Evolutionary conservation across 208 protist genomes (phyloP).

Genomic region (Acanthamoeba lenticulata): DNA sequence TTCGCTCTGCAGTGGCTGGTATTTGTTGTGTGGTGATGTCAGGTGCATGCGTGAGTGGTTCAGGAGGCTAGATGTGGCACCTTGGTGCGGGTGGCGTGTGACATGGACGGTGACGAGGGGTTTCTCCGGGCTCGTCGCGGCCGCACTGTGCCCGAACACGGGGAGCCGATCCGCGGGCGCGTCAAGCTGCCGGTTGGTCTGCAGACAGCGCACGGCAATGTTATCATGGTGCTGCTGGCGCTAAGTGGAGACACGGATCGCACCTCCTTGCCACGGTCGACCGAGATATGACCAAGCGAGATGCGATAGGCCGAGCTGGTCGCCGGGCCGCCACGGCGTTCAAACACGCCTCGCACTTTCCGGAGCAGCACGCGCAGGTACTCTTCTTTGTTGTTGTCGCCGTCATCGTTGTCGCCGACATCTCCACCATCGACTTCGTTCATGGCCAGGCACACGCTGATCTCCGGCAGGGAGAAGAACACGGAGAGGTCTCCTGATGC

Average conservation of each 20-base stretch:
- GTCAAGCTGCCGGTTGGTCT: neutral
- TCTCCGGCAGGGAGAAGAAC: conserved; percentile 10
- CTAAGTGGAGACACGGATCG: neutral
- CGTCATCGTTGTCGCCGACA: no score
- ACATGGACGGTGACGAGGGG: neutral
- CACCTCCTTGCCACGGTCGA: neutral
- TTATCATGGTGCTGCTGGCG: neutral
- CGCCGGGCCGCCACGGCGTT: neutral
- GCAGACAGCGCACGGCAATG: neutral
- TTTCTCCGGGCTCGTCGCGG: neutral
- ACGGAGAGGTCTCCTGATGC: neutral
- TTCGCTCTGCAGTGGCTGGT: neutral
- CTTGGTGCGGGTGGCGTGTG: neutral
- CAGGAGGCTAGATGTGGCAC: neutral
- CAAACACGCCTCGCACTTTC: neutral
- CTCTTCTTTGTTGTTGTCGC: neutral
- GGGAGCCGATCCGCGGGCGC: neutral
- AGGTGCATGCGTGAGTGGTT: neutral
- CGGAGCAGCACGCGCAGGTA: neutral
- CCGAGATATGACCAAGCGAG: neutral
- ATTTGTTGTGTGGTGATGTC: no score
- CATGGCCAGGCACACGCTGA: neutral
- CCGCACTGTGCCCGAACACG: neutral
- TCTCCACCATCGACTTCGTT: neutral
- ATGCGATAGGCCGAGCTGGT: conserved; percentile 5